Evolutionary conservation across 208 protist species (phyloP), one percentile per base, ranked within the genome.

Genomic region (Vickermania spadyakhi): DNA sequence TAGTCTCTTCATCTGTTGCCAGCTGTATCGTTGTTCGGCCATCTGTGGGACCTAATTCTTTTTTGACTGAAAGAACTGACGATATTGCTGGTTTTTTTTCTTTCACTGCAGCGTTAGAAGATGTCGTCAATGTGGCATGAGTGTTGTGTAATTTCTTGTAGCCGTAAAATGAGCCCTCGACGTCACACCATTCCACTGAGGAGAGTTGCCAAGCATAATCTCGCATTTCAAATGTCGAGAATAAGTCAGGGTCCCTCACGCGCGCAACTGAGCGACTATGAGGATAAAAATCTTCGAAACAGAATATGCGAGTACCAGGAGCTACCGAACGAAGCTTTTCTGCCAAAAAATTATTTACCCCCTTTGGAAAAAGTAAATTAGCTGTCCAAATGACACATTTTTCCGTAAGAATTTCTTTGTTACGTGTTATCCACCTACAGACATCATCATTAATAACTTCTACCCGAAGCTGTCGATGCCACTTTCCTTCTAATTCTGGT

Each of bases 271-370:
- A 73, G 31, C 85, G 79, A 13, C 66, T 60, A 58, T 93, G 85
- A 1, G 85, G 85, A 49, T 89, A 93, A 23, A 93, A 36, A 49
- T 93, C 85, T 26, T 87, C 79, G 26, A 89, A 81, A 62, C 77
- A 84, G 13, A 93, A 59, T n/a, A 93, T 75, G 50, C 81, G 85
- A 41, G 81, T 77, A 41, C 82, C 82, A 3, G 13, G 2, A 14
- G 81, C 67, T 7, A 81, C 65, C 0, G 26, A 56, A 26, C 85
- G 78, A 23, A 93, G 72, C 0, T 79, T 64, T 59, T 89, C 85
- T 0, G 81, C 84, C 3, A 93, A 58, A 60, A 72, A 93, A 57
- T 93, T 79, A 42, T 87, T 94, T 25, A 91, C 72, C 0, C 79
- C 59, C 21, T 55, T 25, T 11, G 86, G 83, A 49, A 94, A 52